Conservation (phyloP, 2,329 filamentous ascomycete species). For the Aspergillus clavatus region DNA sequence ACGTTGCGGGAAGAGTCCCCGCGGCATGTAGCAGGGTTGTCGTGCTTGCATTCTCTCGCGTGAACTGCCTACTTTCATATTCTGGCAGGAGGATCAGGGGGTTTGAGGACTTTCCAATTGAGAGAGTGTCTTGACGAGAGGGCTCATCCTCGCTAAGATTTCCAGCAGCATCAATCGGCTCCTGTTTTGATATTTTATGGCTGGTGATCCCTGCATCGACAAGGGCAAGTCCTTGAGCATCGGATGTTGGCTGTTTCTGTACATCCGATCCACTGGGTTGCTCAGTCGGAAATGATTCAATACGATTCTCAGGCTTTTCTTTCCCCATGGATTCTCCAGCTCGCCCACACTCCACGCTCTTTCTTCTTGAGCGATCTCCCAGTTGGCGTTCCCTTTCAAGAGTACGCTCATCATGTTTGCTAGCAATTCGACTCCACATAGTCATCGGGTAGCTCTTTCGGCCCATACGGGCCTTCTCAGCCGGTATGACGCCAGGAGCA, state of each 20-base stretch:
- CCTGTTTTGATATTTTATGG: neutral
- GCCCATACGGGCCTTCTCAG: constrained; percentile 45
- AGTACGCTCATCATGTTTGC: constrained; percentile 77
- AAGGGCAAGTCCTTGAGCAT: neutral
- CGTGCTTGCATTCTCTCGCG: constrained; percentile 32
- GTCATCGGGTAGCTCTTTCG: constrained; percentile 68
- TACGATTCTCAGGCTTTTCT: neutral
- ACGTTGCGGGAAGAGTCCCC: constrained; percentile 21
- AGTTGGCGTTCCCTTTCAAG: constrained; percentile 41
- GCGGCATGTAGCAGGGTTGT: constrained; percentile 27
- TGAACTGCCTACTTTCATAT: constrained; percentile 23
- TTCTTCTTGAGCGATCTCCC: constrained; percentile 19
- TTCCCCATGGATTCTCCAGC: constrained; percentile 21
- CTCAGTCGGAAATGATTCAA: neutral
- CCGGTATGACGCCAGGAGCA: constrained; percentile 28
- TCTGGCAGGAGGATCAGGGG: constrained; percentile 28
- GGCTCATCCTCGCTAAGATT: neutral
- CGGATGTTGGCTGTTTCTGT: neutral
- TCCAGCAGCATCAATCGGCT: neutral
- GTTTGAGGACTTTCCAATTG: constrained; percentile 14
- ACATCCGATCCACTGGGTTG: neutral
- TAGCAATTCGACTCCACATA: constrained; percentile 83
- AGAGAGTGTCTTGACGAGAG: neutral
- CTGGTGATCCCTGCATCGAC: neutral
- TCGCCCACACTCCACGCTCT: constrained; percentile 25